phyloP scores from a whole-genome alignment of 441 rosid species.

The Adansonia madagascariensis region DNA sequence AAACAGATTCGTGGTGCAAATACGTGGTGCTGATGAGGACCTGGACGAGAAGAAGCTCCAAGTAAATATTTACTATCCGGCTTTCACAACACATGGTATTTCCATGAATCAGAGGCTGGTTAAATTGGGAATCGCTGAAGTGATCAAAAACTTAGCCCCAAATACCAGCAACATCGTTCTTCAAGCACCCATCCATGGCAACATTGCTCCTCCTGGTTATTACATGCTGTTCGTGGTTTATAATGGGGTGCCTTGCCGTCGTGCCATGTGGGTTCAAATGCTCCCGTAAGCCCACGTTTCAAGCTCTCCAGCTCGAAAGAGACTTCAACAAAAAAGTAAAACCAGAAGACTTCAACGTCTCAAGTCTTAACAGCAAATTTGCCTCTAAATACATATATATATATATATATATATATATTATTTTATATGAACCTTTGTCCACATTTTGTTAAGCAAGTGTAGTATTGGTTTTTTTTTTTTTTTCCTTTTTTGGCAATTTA shows the following conservation, averaged over 20 bases:
- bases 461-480: no score
- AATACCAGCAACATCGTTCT: constrained; percentile 14
- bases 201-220: constrained; percentile 60
- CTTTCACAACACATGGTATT: constrained; percentile 61
- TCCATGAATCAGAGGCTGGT: constrained; percentile 60
- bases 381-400: neutral
- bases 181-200: constrained; percentile 38
- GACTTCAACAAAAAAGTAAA: neutral
- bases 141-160: neutral
- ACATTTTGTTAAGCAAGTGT: neutral
- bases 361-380: neutral
- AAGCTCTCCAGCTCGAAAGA: neutral
- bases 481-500: neutral
- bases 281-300: neutral
- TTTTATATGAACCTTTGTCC: neutral
- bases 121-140: constrained; percentile 31
- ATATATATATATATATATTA: no score
- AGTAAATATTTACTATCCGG: constrained; percentile 52
- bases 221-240: constrained; percentile 49
- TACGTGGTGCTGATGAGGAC: neutral
- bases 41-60: neutral
- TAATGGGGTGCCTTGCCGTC: constrained; percentile 50
- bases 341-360: neutral
- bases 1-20: constrained; percentile 26
- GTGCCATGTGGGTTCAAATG: constrained; percentile 53